A percentile compares a stretch with the other conserved stretches of the same genome.
Conservation (phyloP, 768 basidiomycete genomes). For the Termitomyces sp. region DNA sequence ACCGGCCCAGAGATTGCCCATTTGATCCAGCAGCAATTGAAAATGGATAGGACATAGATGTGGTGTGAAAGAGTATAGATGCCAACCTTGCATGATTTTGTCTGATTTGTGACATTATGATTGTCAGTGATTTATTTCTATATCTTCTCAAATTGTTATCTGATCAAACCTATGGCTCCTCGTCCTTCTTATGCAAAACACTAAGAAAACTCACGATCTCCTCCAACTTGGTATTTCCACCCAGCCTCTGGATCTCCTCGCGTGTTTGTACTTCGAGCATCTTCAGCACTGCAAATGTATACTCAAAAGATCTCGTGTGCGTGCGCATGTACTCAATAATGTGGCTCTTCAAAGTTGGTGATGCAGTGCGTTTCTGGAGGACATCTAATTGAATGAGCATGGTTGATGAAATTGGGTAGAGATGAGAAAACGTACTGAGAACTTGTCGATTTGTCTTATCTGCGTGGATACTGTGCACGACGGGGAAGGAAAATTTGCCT, state of each 20-base stretch:
- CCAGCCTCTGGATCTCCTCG: constrained; percentile 58
- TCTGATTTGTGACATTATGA: neutral
- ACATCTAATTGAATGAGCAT: constrained; percentile 48
- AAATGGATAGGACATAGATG: neutral
- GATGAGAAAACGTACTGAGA: constrained; percentile 54
- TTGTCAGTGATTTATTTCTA: neutral
- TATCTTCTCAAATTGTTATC: neutral
- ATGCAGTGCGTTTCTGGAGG: constrained; percentile 81
- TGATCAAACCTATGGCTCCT: neutral
- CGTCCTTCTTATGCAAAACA: neutral
- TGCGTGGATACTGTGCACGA: constrained; percentile 84
- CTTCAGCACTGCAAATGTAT: constrained; percentile 67
- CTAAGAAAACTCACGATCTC: neutral
- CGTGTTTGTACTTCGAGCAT: constrained; percentile 63
- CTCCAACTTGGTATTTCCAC: neutral
- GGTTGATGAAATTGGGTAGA: neutral
- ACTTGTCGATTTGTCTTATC: constrained; percentile 74
- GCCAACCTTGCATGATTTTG: neutral
- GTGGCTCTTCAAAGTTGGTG: constrained; percentile 74
- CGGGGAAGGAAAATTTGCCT: constrained; percentile 96
- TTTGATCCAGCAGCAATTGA: neutral
- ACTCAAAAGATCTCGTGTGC: constrained; percentile 81
- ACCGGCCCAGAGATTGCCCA: no score
- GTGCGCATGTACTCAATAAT: constrained; percentile 73
- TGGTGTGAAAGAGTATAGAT: neutral